Conservation (phyloP, 176 grass and related monocot genomes). For the Ensete ventricosum region DNA sequence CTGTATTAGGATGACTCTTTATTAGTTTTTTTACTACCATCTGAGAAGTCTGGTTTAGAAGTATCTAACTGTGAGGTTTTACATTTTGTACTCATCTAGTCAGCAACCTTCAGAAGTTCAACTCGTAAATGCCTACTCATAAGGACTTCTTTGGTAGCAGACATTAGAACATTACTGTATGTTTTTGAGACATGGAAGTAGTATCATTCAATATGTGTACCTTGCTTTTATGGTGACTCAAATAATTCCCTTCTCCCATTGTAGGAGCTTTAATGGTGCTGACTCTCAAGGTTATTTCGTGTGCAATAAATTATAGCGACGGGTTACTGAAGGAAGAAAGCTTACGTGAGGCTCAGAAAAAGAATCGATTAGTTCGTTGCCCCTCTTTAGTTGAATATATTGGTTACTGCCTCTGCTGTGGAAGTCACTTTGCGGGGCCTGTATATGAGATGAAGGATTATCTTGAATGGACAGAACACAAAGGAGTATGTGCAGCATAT, state of each 20-base stretch:
- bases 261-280: slow-evolving; percentile 97
- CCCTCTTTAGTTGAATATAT: slow-evolving; percentile 92
- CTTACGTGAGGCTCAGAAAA: slow-evolving; percentile 71
- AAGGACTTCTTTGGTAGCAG: not conserved
- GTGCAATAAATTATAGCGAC: slow-evolving; percentile 89
- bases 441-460: slow-evolving; percentile 70
- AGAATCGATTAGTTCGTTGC: slow-evolving; percentile 47
- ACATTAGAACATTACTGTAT: not conserved
- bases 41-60: too few species aligned
- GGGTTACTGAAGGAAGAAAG: slow-evolving; percentile 74
- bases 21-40: not conserved
- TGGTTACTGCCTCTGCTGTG: slow-evolving; percentile 95
- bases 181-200: not conserved
- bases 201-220: not conserved
- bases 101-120: not conserved
- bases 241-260: slow-evolving; percentile 4
- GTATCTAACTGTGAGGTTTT: not conserved
- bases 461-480: slow-evolving; percentile 74
- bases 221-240: not conserved
- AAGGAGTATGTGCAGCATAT: slow-evolving; percentile 12
- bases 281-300: slow-evolving; percentile 88
- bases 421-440: slow-evolving; percentile 91
- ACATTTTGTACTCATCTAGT: not conserved
- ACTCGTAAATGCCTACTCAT: not conserved
- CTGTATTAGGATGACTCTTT: not conserved